Percentiles rank a stretch among this genome's conserved stretches.
Conservation (phyloP, 371 early-diverging fungal genomes). For the Fennellomyces sp. region DNA sequence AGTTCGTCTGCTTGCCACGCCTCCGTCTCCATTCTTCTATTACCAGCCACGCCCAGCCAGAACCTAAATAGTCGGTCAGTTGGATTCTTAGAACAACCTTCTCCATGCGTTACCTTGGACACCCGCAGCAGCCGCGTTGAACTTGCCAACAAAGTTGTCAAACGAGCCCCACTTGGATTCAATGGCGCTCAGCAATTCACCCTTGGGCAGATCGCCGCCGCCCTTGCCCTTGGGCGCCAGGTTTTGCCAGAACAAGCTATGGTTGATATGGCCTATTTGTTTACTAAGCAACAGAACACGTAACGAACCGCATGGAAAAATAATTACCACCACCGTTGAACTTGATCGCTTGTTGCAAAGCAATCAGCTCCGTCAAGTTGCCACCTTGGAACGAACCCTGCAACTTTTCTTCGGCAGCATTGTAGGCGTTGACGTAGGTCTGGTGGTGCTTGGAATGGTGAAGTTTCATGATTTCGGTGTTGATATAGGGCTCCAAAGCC, state of each 20-base stretch:
- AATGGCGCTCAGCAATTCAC: conserved; percentile 74
- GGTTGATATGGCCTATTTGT: conserved; percentile 92
- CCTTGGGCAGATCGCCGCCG: conserved; percentile 74
- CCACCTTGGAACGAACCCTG: conserved; percentile 67
- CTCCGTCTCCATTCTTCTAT: conserved; percentile 13
- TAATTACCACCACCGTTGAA: conserved; percentile 93
- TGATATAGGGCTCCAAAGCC: conserved; percentile 94
- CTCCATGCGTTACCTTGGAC: conserved; percentile 72
- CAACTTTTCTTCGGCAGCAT: conserved; percentile 72
- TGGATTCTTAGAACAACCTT: not conserved
- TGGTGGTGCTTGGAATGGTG: conserved; percentile 98
- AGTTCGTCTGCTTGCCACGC: not conserved
- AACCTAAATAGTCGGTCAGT: conserved; percentile 45
- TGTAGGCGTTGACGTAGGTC: conserved; percentile 63
- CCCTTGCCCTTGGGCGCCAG: conserved; percentile 82
- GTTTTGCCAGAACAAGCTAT: conserved; percentile 95
- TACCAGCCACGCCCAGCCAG: conserved; percentile 98
- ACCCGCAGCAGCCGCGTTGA: conserved; percentile 82
- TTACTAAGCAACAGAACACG: not conserved
- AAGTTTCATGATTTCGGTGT: conserved; percentile 93
- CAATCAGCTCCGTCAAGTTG: conserved; percentile 74
- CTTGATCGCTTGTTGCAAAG: conserved; percentile 81
- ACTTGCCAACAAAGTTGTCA: conserved; percentile 78
- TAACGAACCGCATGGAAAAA: not conserved
- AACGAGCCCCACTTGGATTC: conserved; percentile 88